phyloP scores from a whole-genome alignment of 139 green algal genomes.

The Chlamydomonas incerta region DNA sequence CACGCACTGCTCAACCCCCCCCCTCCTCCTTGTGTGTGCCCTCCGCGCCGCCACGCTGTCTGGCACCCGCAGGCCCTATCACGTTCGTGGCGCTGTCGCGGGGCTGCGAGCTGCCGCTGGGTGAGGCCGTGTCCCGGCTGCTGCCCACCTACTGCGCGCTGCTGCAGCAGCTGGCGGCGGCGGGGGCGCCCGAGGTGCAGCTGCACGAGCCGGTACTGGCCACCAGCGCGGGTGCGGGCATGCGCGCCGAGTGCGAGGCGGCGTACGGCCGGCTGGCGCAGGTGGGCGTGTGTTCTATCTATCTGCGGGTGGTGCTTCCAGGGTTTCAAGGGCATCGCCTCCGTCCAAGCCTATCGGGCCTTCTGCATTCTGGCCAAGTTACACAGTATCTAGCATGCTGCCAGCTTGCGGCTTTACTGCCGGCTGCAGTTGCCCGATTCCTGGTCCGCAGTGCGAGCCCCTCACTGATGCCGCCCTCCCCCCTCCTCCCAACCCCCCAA shows the following conservation, averaged over 20 bases:
- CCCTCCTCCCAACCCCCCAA: too few species aligned
- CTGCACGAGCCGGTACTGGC: constrained; percentile 87
- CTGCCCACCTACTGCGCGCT: constrained; percentile 81
- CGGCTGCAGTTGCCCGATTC: too few species aligned
- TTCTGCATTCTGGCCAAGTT: too few species aligned
- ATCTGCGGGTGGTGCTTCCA: too few species aligned
- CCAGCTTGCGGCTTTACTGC: too few species aligned
- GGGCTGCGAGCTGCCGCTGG: neutral
- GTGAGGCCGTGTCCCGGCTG: constrained; percentile 55
- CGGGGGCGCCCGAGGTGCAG: constrained; percentile 73
- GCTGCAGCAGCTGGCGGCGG: constrained; percentile 68
- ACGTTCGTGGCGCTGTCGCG: constrained; percentile 80
- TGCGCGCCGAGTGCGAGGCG: constrained; percentile 57
- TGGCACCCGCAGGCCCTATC: constrained; percentile 69
- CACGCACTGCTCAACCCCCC: too few species aligned
- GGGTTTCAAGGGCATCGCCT: too few species aligned
- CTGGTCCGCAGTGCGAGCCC: neutral
- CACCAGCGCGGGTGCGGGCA: constrained; percentile 39
- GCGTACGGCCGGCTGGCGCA: constrained; percentile 70
- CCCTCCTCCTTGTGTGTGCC: too few species aligned
- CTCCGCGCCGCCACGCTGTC: too few species aligned
- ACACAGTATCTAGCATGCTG: too few species aligned
- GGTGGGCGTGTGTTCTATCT: neutral
- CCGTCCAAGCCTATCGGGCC: too few species aligned
- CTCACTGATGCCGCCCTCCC: too few species aligned